Evolutionary conservation across 2,329 filamentous ascomycete species (phyloP), one percentile per base, ranked within the genome.

Genomic region (Fusarium sp.): DNA sequence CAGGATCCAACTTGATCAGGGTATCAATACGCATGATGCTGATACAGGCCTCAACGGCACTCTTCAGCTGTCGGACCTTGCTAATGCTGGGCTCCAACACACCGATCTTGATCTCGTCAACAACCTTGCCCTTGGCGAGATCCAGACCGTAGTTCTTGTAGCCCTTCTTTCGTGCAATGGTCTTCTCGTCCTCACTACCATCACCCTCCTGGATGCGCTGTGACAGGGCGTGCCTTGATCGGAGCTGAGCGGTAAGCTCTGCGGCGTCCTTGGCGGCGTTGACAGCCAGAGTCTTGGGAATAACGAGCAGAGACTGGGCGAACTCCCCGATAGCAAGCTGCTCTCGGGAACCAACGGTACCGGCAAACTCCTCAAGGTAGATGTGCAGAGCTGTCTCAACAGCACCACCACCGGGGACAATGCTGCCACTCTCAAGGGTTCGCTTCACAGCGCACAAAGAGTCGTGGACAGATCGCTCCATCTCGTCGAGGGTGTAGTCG

Each of bases 11-110:
- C 86, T 97, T 97, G 84, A 99, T 98, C 82, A 99, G 87, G 72
- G 96, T 98, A 85, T 99, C 96, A 80, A 99, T 99, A 78, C 96
- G 90, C 96, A 99, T 98, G 80, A 99, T 98, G 78, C 94, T 93
- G 82, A 99, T 97, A 82, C 96, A 98, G 58, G 96, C 96, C 84
- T 99, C 96, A 52, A 99, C 96, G 29, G 96, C 96, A 82, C 92
- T 97, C 91, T 99, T 99, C 78, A 99, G 86, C 86, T 98, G 96
- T 82, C 95, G 92, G 74, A 99, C 89, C 87, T 99, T 99, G 88
- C 95, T 98, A 86, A 99, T 94, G 82, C 92, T 97, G 32, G 96
- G 96, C 85, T 99, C 96, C 78, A 99, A 82, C 67, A 99, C 94
- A 78, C 96, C 96, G 15, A 93, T 91, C 88, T 98, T 98, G 77